Evolutionary conservation across 192 early-diverging fungal species (phyloP).

Genomic region (Linnemannia schmuckeri): DNA sequence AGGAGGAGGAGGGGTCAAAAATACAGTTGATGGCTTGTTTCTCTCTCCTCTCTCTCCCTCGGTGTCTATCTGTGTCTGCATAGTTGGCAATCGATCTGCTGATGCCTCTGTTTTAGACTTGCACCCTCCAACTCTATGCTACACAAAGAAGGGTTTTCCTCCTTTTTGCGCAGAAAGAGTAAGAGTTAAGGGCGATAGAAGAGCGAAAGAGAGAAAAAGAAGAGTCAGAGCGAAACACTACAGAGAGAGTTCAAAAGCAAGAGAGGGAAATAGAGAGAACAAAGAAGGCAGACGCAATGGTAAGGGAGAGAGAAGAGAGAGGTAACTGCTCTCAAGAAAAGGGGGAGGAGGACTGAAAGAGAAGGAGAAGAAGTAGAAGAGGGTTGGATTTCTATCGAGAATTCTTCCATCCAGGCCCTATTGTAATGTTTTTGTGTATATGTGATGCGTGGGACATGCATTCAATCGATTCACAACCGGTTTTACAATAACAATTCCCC

Average conservation of each 20-base stretch:
- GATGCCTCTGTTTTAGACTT: not conserved
- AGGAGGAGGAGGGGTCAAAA: not conserved
- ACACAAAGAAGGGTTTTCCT: not conserved
- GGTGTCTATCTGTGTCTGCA: not conserved
- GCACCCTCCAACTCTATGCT: conserved; percentile 1
- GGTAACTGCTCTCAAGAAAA: not conserved
- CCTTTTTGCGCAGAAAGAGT: not conserved
- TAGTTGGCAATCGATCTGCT: not conserved
- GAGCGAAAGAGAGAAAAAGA: not conserved
- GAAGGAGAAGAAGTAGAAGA: not conserved
- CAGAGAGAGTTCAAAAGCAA: not conserved
- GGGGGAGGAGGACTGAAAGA: not conserved
- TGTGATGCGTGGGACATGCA: not conserved
- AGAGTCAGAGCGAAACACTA: not conserved
- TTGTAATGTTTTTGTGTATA: not conserved
- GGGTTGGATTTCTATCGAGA: not conserved
- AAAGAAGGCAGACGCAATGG: too few species aligned
- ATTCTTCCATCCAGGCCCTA: not conserved
- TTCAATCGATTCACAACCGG: not conserved
- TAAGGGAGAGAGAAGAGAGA: too few species aligned
- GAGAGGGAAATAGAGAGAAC: not conserved
- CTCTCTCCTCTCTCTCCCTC: not conserved
- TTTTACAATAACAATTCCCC: not conserved
- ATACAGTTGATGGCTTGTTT: not conserved
- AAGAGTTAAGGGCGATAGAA: not conserved